Conservation (phyloP, 768 basidiomycete genomes). For the Lepiota brunneoincarnata region DNA sequence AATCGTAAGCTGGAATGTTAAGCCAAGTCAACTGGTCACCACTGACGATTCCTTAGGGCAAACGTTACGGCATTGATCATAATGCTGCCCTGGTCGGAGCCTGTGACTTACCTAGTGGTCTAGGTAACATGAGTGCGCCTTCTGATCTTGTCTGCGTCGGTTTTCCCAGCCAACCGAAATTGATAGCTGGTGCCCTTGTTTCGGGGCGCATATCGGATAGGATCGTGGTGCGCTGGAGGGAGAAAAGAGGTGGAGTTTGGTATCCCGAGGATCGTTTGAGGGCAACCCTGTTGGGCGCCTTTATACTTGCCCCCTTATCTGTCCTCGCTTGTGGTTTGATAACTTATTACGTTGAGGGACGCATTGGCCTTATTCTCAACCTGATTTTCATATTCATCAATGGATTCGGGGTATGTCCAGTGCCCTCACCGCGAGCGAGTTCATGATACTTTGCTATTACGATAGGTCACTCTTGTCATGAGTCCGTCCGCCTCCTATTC, state of each 20-base stretch:
- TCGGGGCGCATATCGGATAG: constrained; percentile 58
- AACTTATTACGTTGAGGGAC: constrained; percentile 47
- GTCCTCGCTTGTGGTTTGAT: constrained; percentile 45
- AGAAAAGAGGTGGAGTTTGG: constrained; percentile 51
- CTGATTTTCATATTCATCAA: constrained; percentile 60
- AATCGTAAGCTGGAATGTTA: constrained; percentile 40
- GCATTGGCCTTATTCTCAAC: constrained; percentile 44
- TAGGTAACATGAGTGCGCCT: constrained; percentile 56
- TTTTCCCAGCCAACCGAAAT: background rate
- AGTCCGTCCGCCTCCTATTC: constrained; percentile 54
- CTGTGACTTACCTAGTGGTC: constrained; percentile 55
- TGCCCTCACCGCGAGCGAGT: background rate
- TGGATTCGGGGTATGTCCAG: constrained; percentile 55
- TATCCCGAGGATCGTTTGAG: constrained; percentile 68
- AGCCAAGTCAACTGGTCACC: background rate
- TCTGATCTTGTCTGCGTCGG: background rate
- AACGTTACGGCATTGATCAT: constrained; percentile 45
- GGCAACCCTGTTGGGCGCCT: constrained; percentile 43
- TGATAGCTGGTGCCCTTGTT: constrained; percentile 55
- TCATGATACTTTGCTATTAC: background rate
- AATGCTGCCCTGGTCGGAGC: constrained; percentile 60
- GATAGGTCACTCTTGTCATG: constrained; percentile 54
- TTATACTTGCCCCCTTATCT: constrained; percentile 51
- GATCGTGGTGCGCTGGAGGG: constrained; percentile 47
- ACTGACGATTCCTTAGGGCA: constrained; percentile 39